Evolutionary conservation across 768 basidiomycete genomes (phyloP), one percentile per base, ranked within the genome.

Genomic region (Suillus spraguei): DNA sequence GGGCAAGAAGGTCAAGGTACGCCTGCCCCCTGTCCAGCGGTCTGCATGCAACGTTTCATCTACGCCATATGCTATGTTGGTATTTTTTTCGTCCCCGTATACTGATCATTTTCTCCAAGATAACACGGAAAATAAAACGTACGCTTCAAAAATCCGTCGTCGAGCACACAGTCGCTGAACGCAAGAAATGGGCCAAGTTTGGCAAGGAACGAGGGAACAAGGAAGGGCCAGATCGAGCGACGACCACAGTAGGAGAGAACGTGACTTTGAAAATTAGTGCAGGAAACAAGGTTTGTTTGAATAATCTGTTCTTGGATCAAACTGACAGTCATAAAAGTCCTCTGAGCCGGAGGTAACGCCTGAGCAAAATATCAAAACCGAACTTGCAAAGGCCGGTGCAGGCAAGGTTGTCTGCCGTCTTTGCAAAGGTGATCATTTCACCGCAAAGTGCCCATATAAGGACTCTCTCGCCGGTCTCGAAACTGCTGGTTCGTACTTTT

Each of bases 381-480:
- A 86, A 65, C 84, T 91, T 59, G 84, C 83, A 17, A 87, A 87
- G 61, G 85, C 88, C 1, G 94, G 94, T 64, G 88, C 87, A 24
- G 94, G 94, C 72, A 95, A 95, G 73, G 92, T 99, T 66, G 78
- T 83, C 50, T 99, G 97, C 83, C 85, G 97, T 67, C 80, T 97
- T 61, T 99, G 97, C 81, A 94, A 97, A 74, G 97, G 97, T 60
- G 92, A 91, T 67, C 97, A 99, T 80, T 99, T 96, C 78, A 99
- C 97, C 16, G 92, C 95, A 66, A 95, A 96, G 77, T 99, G 97
- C 84, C 97, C 97, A 7, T 96, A 95, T 85, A 97, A 95, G 79
- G 95, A 98, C 70, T 91, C 92, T 10, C 85, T 99, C 16, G 89
- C 88, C 11, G 91, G 87, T 4, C 80, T 95, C 55, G 92, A 84